Conservation (phyloP, 495 filamentous ascomycete genomes). For the Acidiella bohemica region DNA sequence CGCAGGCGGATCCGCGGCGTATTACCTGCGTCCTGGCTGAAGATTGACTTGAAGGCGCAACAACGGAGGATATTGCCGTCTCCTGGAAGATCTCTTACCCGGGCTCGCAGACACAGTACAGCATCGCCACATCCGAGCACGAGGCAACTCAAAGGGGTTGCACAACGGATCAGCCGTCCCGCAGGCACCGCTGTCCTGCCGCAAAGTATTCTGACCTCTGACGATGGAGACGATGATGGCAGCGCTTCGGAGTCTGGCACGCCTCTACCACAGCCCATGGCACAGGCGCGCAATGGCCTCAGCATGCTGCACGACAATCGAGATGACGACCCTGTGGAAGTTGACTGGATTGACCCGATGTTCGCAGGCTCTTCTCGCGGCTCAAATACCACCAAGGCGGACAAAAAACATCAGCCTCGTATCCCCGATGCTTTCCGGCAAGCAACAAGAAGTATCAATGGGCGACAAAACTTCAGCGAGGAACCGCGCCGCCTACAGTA, state of each 20-base stretch:
- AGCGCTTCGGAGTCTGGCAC: not conserved
- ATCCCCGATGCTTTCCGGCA: conserved; percentile 10
- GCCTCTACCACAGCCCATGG: not conserved
- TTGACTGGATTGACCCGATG: conserved; percentile 47
- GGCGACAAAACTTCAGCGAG: not conserved
- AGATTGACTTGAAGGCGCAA: conserved; percentile 42
- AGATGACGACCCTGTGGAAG: conserved; percentile 38
- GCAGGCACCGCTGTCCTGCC: conserved; percentile 10
- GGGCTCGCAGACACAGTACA: conserved; percentile 16
- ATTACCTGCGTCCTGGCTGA: conserved; percentile 80
- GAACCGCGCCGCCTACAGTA: not conserved
- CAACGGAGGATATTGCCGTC: conserved; percentile 27
- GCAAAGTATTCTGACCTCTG: conserved; percentile 11
- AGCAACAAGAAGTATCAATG: not conserved
- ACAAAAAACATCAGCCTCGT: conserved; percentile 12
- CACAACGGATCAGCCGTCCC: conserved; percentile 18
- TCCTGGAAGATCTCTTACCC: too few relatives aligned
- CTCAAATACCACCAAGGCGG: conserved; percentile 10
- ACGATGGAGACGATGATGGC: conserved; percentile 7
- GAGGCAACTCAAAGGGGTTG: conserved; percentile 39
- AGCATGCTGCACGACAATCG: conserved; percentile 19
- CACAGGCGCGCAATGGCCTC: not conserved
- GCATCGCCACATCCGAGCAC: conserved; percentile 14
- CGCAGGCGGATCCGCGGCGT: conserved; percentile 63
- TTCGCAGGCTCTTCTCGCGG: conserved; percentile 28